A percentile compares a stretch with the other conserved stretches of the same genome.
These are phyloP conservation scores for Sisymbrium irio DNA, from an alignment of 345 rosid genomes.

Conservation along the genomic window DNA sequence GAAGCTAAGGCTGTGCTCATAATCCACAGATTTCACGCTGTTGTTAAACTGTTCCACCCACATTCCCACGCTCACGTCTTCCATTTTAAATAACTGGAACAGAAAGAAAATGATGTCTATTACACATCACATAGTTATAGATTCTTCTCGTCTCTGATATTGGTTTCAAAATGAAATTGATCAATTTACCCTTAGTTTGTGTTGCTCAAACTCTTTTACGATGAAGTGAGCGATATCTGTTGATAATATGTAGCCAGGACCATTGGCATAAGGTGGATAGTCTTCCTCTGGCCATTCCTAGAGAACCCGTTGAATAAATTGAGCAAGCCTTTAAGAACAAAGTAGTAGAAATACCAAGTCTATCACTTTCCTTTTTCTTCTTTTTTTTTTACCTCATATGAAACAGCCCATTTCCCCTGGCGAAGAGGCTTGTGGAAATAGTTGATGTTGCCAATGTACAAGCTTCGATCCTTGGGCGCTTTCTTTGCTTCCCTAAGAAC, in stretches of 20 bases:
- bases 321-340: not conserved
- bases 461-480: slow-evolving; percentile 43
- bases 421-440: slow-evolving; percentile 72
- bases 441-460: slow-evolving; percentile 72
- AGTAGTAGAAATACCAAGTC: not conserved
- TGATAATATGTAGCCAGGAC: slow-evolving; percentile 74
- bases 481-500: slow-evolving; percentile 52
- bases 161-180: not conserved
- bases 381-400: slow-evolving; percentile 54
- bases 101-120: not conserved
- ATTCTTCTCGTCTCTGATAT: not conserved
- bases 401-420: slow-evolving; percentile 79
- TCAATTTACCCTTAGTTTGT: slow-evolving; percentile 51
- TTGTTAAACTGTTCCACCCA: slow-evolving; percentile 78
- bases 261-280: slow-evolving; percentile 81
- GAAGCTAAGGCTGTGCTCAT: slow-evolving; percentile 60
- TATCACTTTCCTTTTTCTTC: not conserved
- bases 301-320: not conserved
- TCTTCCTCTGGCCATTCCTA: slow-evolving; percentile 91
- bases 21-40: slow-evolving; percentile 51
- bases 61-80: slow-evolving; percentile 87
- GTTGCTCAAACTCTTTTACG: slow-evolving; percentile 60
- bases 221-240: slow-evolving; percentile 54
- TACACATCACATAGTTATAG: not conserved
- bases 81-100: slow-evolving; percentile 75